Evolutionary conservation across 768 basidiomycete species (phyloP).

Genomic region (Cystobasidium tubakii): DNA sequence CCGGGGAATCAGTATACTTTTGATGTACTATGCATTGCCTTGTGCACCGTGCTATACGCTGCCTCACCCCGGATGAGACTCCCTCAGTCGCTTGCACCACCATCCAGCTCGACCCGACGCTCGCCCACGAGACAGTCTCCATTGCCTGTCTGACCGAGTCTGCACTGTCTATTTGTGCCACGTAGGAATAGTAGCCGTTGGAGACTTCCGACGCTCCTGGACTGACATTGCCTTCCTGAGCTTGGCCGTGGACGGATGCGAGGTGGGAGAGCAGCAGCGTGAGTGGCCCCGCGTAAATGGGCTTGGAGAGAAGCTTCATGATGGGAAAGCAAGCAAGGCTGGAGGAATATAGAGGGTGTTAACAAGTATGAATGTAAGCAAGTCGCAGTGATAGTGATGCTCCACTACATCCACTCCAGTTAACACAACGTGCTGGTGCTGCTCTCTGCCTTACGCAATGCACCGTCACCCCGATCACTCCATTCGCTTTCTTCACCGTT

Average conservation of each 20-base stretch:
- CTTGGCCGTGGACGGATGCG: neutral
- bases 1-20: neutral
- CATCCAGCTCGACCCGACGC: neutral
- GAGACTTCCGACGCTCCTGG: neutral
- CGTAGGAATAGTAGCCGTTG: slow-evolving; percentile 5
- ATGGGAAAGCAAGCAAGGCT: neutral
- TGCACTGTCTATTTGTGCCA: slow-evolving; percentile 5
- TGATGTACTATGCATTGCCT: neutral
- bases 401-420: no score
- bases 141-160: slow-evolving; percentile 5
- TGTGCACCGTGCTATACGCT: no score
- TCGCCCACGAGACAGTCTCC: slow-evolving; percentile 4
- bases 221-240: neutral
- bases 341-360: no score
- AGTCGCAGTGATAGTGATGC: no score
- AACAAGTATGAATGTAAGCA: no score
- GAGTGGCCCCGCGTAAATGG: neutral
- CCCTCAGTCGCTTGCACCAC: neutral
- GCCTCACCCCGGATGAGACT: neutral
- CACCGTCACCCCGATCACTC: slow-evolving; percentile 2
- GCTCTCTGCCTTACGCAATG: neutral
- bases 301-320: neutral
- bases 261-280: neutral
- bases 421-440: no score
- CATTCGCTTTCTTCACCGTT: no score